phyloP scores from a whole-genome alignment of 176 grass and related monocot genomes.

The Cocos nucifera region DNA sequence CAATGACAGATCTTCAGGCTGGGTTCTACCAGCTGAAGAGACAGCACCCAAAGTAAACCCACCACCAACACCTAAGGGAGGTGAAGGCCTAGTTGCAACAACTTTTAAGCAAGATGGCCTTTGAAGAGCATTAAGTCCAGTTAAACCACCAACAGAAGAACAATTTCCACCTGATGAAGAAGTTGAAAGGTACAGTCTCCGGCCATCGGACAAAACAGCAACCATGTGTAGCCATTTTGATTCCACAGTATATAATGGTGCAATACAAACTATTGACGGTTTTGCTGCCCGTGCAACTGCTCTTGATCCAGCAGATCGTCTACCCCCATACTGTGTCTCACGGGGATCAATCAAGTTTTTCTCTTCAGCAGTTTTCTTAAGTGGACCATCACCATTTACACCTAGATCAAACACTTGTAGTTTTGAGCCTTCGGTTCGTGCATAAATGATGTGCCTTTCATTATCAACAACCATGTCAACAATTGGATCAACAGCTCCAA shows the following conservation, averaged over 20 bases:
- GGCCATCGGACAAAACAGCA: conserved; percentile 91
- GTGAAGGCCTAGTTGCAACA: conserved; percentile 83
- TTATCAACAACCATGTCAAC: conserved; percentile 88
- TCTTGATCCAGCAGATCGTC: conserved; percentile 50
- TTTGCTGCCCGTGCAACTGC: conserved; percentile 37
- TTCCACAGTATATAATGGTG: conserved; percentile 68
- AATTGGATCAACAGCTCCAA: conserved; percentile 87
- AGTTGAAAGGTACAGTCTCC: conserved; percentile 80
- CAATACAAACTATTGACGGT: conserved; percentile 69
- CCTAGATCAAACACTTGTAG: conserved; percentile 89
- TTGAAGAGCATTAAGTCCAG: conserved; percentile 45
- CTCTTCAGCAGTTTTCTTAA: conserved; percentile 82
- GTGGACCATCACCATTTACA: conserved; percentile 54
- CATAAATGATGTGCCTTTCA: conserved; percentile 85
- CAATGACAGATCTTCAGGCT: conserved; percentile 80
- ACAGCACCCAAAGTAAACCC: conserved; percentile 55
- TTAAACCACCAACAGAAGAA: conserved; percentile 50
- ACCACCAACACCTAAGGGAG: conserved; percentile 64
- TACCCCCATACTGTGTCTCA: conserved; percentile 54
- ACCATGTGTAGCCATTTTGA: conserved; percentile 90
- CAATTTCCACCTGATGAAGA: conserved; percentile 42
- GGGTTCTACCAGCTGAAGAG: conserved; percentile 56
- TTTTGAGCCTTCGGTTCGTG: conserved; percentile 80
- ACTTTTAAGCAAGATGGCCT: conserved; percentile 89
- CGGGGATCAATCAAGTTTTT: conserved; percentile 87